Percentiles rank a stretch among this genome's conserved stretches.
Evolutionary conservation across 768 basidiomycete species (phyloP).

Genomic region (Mycena galericulata): DNA sequence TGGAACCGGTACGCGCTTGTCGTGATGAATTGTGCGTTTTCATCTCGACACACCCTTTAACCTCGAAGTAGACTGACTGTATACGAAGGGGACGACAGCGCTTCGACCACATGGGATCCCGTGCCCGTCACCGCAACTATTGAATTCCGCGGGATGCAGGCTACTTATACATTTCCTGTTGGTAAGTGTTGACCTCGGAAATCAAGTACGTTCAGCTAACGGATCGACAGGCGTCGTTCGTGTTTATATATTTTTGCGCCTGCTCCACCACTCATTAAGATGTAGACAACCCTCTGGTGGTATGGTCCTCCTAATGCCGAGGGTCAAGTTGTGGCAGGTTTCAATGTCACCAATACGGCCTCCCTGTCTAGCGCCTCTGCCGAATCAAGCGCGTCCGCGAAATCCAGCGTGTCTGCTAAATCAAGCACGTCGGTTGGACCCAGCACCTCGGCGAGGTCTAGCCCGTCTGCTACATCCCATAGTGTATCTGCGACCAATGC

Average conservation of each 20-base stretch:
- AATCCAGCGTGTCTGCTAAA: too few species aligned
- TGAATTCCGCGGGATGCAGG: constrained; percentile 62
- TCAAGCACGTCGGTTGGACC: neutral
- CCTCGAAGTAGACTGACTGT: too few species aligned
- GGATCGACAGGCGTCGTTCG: constrained; percentile 22
- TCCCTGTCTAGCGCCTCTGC: neutral
- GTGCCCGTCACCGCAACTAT: constrained; percentile 56
- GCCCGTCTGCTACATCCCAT: too few species aligned
- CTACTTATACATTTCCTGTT: constrained; percentile 65
- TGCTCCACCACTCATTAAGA: neutral
- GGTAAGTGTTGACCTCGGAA: constrained; percentile 40
- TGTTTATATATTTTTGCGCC: neutral
- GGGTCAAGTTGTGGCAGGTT: constrained; percentile 6
- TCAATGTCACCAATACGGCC: constrained; percentile 12
- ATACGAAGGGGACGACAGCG: constrained; percentile 57
- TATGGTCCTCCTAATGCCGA: constrained; percentile 22
- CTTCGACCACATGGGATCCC: constrained; percentile 54
- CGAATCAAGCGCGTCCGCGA: neutral
- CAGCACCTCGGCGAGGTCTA: too few species aligned
- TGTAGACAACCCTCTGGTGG: constrained; percentile 33
- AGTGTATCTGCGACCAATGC: neutral
- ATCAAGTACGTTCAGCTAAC: constrained; percentile 43
- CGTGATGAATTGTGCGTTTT: constrained; percentile 66
- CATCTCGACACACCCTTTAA: too few species aligned
- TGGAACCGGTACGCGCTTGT: constrained; percentile 63